Evolutionary conservation across 192 early-diverging fungal species (phyloP).

Genomic region (Spinellus fusiger): DNA sequence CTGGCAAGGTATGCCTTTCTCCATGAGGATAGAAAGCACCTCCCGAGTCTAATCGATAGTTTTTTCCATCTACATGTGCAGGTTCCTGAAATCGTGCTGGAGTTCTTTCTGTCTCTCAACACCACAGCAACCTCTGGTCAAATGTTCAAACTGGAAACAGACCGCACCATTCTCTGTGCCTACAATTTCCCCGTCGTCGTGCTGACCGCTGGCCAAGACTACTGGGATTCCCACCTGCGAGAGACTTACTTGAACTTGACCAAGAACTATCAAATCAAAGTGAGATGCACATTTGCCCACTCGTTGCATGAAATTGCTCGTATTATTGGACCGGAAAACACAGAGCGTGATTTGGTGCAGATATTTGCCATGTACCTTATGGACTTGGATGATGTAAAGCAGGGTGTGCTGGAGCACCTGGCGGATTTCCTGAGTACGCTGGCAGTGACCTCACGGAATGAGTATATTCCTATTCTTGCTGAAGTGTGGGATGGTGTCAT

Average conservation of each 20-base stretch:
- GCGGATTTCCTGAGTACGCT: constrained; percentile 60
- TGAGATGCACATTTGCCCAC: constrained; percentile 45
- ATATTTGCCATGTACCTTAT: constrained; percentile 47
- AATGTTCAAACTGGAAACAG: constrained; percentile 40
- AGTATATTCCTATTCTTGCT: constrained; percentile 56
- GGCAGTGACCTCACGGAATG: constrained; percentile 48
- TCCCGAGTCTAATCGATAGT: no score
- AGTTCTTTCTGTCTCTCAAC: constrained; percentile 37
- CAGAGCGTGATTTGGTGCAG: constrained; percentile 42
- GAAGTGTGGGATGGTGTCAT: constrained; percentile 63
- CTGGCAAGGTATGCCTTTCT: constrained; percentile 21
- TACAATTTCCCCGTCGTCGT: constrained; percentile 56
- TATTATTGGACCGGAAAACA: constrained; percentile 44
- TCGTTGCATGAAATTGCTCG: constrained; percentile 51
- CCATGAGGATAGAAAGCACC: no score
- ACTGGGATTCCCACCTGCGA: constrained; percentile 48
- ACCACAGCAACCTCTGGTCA: constrained; percentile 16
- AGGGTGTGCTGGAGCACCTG: constrained; percentile 58
- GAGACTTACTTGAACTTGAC: constrained; percentile 35
- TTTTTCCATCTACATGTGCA: constrained; percentile 1
- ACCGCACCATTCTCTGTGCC: constrained; percentile 46
- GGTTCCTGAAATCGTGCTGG: constrained; percentile 45
- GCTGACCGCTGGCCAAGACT: constrained; percentile 44
- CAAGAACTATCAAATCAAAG: constrained; percentile 43
- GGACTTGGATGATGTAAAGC: constrained; percentile 62